Conservation (phyloP, 2,329 filamentous ascomycete species). For the Penicillium sp. region DNA sequence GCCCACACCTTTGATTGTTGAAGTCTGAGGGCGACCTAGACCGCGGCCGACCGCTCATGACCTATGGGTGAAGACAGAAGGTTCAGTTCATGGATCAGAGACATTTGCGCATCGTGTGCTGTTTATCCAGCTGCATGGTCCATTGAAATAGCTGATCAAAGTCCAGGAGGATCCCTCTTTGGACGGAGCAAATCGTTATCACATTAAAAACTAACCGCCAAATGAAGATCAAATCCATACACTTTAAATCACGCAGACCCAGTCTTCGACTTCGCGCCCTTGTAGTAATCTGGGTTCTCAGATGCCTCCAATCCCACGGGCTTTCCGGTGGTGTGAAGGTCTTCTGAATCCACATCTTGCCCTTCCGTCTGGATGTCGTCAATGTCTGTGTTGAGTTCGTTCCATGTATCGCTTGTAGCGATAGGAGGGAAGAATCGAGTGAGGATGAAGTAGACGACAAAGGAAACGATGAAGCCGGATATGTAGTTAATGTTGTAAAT, state of each 20-base stretch:
- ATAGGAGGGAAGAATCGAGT: conserved; percentile 74
- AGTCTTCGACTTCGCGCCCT: conserved; percentile 24
- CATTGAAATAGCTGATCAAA: neutral
- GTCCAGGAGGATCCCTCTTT: neutral
- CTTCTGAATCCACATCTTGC: conserved; percentile 37
- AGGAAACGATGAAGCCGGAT: conserved; percentile 75
- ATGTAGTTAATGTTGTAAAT: conserved; percentile 95
- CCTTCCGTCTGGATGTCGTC: conserved; percentile 38
- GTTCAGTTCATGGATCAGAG: neutral
- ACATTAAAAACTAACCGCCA: conserved; percentile 2
- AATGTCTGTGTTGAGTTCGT: conserved; percentile 65
- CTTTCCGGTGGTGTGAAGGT: conserved; percentile 20
- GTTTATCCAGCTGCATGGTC: neutral
- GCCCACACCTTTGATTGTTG: too few relatives aligned
- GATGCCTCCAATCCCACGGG: conserved; percentile 16
- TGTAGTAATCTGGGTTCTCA: conserved; percentile 25
- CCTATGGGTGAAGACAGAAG: neutral
- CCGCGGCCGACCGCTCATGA: neutral
- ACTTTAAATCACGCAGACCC: conserved; percentile 16
- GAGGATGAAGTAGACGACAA: conserved; percentile 69
- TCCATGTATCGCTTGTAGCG: conserved; percentile 75
- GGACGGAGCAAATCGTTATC: neutral
- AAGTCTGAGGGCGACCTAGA: neutral
- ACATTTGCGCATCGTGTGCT: neutral
- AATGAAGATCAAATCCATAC: conserved; percentile 9